A percentile compares a stretch with the other conserved stretches of the same genome.
Conservation (phyloP, 257 asterid species). For the Solanum paucissectum region DNA sequence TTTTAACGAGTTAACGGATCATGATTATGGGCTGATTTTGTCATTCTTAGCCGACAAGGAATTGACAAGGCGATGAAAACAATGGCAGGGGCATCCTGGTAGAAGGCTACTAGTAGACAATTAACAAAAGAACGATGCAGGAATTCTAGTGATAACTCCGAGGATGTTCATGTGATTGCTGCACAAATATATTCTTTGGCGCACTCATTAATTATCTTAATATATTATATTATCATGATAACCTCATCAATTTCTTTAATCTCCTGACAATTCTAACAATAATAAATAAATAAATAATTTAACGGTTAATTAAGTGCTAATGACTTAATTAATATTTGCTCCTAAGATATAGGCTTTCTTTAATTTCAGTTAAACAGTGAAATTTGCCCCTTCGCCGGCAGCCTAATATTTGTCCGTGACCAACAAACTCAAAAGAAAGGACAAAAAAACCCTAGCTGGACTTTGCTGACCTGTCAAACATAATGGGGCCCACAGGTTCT, state of each 20-base stretch:
- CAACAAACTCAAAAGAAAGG: constrained; percentile 4
- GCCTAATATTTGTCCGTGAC: constrained; percentile 18
- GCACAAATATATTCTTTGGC: background rate
- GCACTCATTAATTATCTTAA: background rate
- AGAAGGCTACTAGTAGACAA: background rate
- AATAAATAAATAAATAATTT: background rate
- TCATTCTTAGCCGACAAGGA: background rate
- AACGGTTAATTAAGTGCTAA: background rate
- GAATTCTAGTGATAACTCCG: background rate
- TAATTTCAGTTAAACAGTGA: background rate
- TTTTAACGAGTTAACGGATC: background rate
- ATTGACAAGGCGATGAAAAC: constrained; percentile 13
- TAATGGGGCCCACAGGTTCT: constrained; percentile 5
- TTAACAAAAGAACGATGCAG: background rate
- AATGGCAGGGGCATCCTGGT: background rate
- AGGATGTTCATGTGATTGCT: constrained; percentile 15
- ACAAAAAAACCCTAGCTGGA: constrained; percentile 14
- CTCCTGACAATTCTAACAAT: background rate
- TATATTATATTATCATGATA: background rate
- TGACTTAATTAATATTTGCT: background rate
- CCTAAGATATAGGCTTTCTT: background rate
- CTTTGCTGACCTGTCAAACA: constrained; percentile 16
- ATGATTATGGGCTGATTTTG: background rate
- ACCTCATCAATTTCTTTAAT: background rate
- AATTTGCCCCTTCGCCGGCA: constrained; percentile 24